These are phyloP conservation scores for Apiospora marii DNA, from an alignment of 2,329 filamentous ascomycete species.

Conservation along the genomic window DNA sequence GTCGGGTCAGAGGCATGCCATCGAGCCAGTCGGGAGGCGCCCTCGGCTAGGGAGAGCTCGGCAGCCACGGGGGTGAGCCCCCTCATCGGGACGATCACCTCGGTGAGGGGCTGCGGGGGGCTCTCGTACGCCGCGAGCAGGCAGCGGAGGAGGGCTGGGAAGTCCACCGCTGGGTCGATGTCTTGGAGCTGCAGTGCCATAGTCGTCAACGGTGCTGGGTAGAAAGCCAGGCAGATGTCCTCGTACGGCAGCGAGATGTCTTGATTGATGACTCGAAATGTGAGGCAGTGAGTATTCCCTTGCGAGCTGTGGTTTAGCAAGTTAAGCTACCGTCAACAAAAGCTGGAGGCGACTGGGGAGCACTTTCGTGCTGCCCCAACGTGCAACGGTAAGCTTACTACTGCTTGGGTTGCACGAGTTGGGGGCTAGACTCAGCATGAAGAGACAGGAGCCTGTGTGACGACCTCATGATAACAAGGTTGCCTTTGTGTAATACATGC, in stretches of 20 bases:
- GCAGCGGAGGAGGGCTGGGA: not conserved
- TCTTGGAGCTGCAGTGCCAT: not conserved
- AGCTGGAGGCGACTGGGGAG: not conserved
- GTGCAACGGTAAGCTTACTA: not conserved
- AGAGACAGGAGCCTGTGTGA: not conserved
- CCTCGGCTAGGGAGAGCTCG: not conserved
- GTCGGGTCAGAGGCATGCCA: slow-evolving; percentile 13
- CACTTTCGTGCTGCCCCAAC: not conserved
- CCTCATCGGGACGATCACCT: not conserved
- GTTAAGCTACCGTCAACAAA: not conserved
- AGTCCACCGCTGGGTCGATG: not conserved
- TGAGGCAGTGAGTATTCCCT: not conserved
- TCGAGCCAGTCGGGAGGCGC: not conserved
- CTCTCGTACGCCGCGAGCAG: not conserved
- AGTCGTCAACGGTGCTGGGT: not conserved
- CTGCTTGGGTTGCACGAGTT: not conserved
- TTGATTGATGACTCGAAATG: not conserved
- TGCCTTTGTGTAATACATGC: not conserved
- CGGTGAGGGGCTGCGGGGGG: not conserved
- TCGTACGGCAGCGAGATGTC: not conserved
- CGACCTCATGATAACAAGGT: not conserved
- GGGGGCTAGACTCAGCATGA: not conserved
- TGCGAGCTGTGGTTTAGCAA: not conserved
- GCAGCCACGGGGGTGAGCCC: not conserved
- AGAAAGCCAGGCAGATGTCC: not conserved